phyloP scores from a whole-genome alignment of 352 stramenopile genomes.

The Globisporangium sylvaticum region DNA sequence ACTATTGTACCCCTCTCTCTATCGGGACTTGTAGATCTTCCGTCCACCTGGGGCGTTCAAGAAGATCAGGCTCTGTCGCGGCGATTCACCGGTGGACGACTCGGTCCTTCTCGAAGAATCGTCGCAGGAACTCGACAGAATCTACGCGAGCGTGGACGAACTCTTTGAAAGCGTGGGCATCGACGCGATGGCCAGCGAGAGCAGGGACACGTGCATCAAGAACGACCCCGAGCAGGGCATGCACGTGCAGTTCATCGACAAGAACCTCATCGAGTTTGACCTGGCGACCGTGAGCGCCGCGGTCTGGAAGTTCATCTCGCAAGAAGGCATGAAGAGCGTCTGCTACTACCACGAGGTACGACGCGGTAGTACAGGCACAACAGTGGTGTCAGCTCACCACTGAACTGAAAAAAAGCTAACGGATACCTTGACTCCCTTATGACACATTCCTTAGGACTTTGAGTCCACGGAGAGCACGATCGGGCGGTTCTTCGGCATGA shows the following conservation, averaged over 20 bases:
- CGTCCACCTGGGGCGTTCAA: not conserved
- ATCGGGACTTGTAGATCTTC: not conserved
- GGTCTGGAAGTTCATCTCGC: slow-evolving; percentile 3
- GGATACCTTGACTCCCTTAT: not conserved
- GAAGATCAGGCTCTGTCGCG: slow-evolving; percentile 2
- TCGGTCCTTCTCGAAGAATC: not conserved
- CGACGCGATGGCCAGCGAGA: not conserved
- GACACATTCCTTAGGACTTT: not conserved
- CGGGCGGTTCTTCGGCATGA: slow-evolving; percentile 2
- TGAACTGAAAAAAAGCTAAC: not conserved
- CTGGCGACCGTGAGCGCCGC: not conserved
- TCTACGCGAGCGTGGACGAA: not conserved
- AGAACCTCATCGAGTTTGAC: not conserved
- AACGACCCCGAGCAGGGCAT: not conserved
- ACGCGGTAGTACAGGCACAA: no score
- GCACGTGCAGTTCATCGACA: slow-evolving; percentile 3
- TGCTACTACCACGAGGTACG: slow-evolving; percentile 9
- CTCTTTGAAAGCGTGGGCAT: not conserved
- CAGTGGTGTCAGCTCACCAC: not conserved
- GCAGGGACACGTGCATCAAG: slow-evolving; percentile 2
- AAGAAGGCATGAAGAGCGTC: slow-evolving; percentile 6
- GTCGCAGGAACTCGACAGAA: not conserved
- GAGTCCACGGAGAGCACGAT: not conserved
- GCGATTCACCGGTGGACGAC: not conserved
- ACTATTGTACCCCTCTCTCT: not conserved